Percentiles rank a stretch among this genome's conserved stretches.
Evolutionary conservation across 139 green algal species (phyloP).

Genomic region (Yamagishiella unicocca): DNA sequence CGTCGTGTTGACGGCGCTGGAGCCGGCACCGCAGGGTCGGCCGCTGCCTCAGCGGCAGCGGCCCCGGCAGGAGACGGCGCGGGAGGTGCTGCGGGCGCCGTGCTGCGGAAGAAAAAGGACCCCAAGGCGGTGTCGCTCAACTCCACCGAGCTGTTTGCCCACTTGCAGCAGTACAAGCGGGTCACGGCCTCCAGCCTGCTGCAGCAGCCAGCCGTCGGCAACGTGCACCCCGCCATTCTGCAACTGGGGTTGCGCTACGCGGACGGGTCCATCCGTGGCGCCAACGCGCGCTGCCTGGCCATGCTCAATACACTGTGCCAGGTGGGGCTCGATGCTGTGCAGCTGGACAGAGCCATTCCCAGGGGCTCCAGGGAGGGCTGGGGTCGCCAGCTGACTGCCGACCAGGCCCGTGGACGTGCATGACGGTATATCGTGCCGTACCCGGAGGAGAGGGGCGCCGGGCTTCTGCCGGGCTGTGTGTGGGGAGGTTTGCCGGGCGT

Average conservation of each 20-base stretch:
- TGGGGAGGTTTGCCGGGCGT: too few relatives aligned
- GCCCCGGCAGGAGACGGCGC: neutral
- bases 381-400: too few relatives aligned
- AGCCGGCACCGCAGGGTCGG: neutral
- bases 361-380: too few relatives aligned
- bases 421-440: too few relatives aligned
- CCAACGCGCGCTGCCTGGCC: constrained; percentile 88
- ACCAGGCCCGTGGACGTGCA: too few relatives aligned
- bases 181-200: constrained; percentile 51
- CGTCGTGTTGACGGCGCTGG: constrained; percentile 11
- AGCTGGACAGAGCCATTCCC: too few relatives aligned
- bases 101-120: constrained; percentile 45
- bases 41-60: neutral
- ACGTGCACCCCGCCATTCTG: constrained; percentile 81
- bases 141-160: constrained; percentile 85
- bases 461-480: too few relatives aligned
- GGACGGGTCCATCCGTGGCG: constrained; percentile 82
- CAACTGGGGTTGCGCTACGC: constrained; percentile 87
- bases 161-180: constrained; percentile 84
- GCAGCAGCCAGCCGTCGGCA: constrained; percentile 35
- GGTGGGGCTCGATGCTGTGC: too few relatives aligned
- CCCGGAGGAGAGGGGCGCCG: too few relatives aligned
- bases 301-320: constrained; percentile 87
- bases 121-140: constrained; percentile 52
- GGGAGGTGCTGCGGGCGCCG: neutral